Base-by-base conservation (phyloP, 371 early-diverging fungal genomes). In the Umbelopsis sp. region DNA sequence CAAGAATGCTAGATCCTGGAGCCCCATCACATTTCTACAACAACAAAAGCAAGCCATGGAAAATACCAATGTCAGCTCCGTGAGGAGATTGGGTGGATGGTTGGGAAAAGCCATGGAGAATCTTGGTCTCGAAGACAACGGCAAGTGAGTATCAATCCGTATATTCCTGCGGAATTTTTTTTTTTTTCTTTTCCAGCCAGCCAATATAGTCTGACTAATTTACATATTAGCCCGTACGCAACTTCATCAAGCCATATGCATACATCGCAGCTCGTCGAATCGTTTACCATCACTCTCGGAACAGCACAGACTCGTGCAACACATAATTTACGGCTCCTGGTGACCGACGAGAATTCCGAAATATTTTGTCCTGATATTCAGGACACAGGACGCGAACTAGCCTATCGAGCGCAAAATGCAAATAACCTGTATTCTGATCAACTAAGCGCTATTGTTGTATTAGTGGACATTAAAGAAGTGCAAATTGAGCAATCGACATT, bases 51-150 rank as follows among this genome's bases (percentile, higher is more conserved):
- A 85, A 48, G 84, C 80, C 14, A 82, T 86, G 76, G 77, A 86
- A 69, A 89, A 81, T 65, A 81, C 86, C 20, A 88, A 81, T 65
- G 70, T 87, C 0, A 83, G 86, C n/a, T 80, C 81, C 0, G 86
- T 87, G 22, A 87, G 86, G 46, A 90, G 87, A 70, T 66, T 92
- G 50, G 86, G 89, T 3, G 86, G 85, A 12, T 89, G 90, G 86
- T 74, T 91, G 20, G 90, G 88, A 37, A 89, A 89, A 65, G 92
- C 93, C 8, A 89, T 92, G 76, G 93, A 88, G 68, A 89, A 89
- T 66, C 76, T 89, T 24, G 88, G 87, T 11, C 74, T 87, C 2
- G 91, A 91, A 12, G 78, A 89, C 53, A 88, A 85, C 16, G 73
- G 77, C 53, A 80, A 73, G 79, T 81, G 76, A 68, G 72, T 41